Conservation (phyloP, 192 early-diverging fungal species). For the Umbelopsis isabellina region DNA sequence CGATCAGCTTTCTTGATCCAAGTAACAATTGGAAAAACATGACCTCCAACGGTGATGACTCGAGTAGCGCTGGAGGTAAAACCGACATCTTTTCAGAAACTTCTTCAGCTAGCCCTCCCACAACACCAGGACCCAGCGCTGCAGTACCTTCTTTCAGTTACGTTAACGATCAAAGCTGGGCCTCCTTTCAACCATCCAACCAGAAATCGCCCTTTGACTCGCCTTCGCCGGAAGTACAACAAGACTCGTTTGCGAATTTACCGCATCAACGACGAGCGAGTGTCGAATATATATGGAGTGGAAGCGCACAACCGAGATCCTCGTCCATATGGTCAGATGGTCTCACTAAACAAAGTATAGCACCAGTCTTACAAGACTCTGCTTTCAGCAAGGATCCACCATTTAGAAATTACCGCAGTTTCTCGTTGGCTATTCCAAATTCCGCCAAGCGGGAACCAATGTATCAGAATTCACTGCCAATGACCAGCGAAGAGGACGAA, state of each 20-base stretch:
- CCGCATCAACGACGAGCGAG: conserved; percentile 10
- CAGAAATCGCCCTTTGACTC: neutral
- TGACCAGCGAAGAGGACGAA: conserved; percentile 7
- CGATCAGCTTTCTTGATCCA: neutral
- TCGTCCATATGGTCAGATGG: conserved; percentile 14
- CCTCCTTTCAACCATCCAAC: neutral
- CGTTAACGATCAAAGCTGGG: neutral
- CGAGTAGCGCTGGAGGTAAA: conserved; percentile 17
- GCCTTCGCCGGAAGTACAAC: neutral
- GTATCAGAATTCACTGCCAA: conserved; percentile 13
- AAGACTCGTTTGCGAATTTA: neutral
- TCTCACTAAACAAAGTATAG: conserved; percentile 1
- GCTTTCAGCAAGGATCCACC: conserved; percentile 14
- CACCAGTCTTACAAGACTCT: neutral
- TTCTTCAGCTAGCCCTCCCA: neutral
- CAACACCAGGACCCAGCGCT: conserved; percentile 1
- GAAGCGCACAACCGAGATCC: neutral
- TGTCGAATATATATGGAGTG: conserved; percentile 10
- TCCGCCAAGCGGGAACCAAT: conserved; percentile 22
- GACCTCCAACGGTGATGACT: conserved; percentile 15
- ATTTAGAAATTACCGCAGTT: conserved; percentile 16
- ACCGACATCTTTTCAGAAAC: conserved; percentile 19
- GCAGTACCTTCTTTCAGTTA: neutral
- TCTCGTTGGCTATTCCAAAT: conserved; percentile 10
- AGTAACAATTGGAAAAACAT: conserved; percentile 2